Base-by-base conservation (phyloP, 805 yeast species). In the Metschnikowia anglica region DNA sequence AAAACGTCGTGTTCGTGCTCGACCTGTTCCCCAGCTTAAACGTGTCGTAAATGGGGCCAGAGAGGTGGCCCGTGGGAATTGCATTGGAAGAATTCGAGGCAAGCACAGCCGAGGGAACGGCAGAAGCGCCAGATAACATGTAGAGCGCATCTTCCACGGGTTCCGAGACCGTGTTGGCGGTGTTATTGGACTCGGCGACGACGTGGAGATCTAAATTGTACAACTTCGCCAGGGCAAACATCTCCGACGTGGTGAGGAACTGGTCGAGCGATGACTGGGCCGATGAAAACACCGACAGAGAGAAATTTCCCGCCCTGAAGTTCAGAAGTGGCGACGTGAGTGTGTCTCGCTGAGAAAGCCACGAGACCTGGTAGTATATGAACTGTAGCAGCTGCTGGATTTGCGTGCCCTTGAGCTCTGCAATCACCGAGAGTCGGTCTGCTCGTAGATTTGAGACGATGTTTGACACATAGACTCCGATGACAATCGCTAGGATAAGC, bases 351-450 rank as follows among this genome's bases (percentile, higher is more conserved):
- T 79, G 70, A 1, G 87, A 66, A 8, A 88, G 65, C 70, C 85
- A 81, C 43, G 74, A 74, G 2, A 82, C 75, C 61, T 88, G 95
- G 56, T 82, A 85, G 59, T 80, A 83, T 20, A 79, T 67, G 47
- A 72, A 75, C 45, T 76, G 76, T 44, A 86, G 66, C 30, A 79
- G 76, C 62, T 88, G 96, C 41, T 74, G 75, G 16, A 88, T 69
- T 61, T 89, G 96, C 0, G 90, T 77, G 0, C 91, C 80, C 61
- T 88, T 88, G 43, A 89, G 68, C 60, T 85, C 85, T 2, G 96
- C 85, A 16, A 88, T 85, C 33, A 87, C 87, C 53, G 77, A 78
- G 19, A 89, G 66, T 43, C 89, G 75, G 48, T 86, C 89, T 1
- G 82, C 79, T 54, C 95, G 72, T 33, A 85, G 62, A 35, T 74